phyloP scores from a whole-genome alignment of 257 asterid genomes.

The Rehmannia glutinosa region DNA sequence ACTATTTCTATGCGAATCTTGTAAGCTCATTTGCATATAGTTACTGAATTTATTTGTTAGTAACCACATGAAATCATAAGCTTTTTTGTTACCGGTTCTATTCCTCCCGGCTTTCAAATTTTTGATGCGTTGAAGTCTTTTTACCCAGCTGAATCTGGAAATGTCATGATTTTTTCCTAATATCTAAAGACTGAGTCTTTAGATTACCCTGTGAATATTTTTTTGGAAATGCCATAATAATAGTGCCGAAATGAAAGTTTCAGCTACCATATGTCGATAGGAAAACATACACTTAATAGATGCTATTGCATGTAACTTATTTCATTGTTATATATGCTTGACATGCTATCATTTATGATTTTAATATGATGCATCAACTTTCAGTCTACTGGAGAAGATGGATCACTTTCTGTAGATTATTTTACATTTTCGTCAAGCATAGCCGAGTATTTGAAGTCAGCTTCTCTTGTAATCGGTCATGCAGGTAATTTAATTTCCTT shows the following conservation, averaged over 20 bases:
- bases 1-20: no score
- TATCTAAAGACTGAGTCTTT: background rate
- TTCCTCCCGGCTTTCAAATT: background rate
- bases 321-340: background rate
- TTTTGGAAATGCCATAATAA: background rate
- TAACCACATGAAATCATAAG: background rate
- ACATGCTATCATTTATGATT: background rate
- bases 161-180: no score
- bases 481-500: slow-evolving; percentile 48
- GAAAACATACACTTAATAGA: background rate
- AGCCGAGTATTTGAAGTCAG: slow-evolving; percentile 73
- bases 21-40: background rate
- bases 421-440: slow-evolving; percentile 91
- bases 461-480: slow-evolving; percentile 92
- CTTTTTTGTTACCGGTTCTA: background rate
- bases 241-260: background rate
- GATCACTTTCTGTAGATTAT: slow-evolving; percentile 55
- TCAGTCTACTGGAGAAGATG: slow-evolving; percentile 69
- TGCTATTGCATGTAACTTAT: slow-evolving; percentile 6
- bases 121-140: background rate
- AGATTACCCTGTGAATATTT: background rate
- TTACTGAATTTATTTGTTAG: background rate
- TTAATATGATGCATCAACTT: background rate
- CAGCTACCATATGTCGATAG: background rate
- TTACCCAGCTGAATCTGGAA: no score